These are phyloP conservation scores for Arabidopsis arenosa DNA, from an alignment of 345 rosid species.

Conservation along the genomic window DNA sequence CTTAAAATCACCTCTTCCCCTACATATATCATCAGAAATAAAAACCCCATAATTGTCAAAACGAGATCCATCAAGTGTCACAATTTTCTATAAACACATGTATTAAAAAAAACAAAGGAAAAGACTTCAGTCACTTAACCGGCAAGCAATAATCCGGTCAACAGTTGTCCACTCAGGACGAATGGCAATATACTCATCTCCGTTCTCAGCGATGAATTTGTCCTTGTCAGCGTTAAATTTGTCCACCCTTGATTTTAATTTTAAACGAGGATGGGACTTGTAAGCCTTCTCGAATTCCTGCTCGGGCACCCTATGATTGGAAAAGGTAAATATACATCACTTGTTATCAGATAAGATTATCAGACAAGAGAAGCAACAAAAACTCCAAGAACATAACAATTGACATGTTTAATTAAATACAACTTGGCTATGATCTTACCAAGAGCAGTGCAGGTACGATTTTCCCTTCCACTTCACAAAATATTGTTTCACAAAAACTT, in stretches of 20 bases:
- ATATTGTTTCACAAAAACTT: constrained; percentile 75
- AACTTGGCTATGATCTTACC: constrained; percentile 52
- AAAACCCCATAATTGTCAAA: neutral
- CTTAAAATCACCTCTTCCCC: constrained; percentile 52
- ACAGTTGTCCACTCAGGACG: constrained; percentile 88
- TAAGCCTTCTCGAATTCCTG: constrained; percentile 74
- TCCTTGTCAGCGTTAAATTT: constrained; percentile 61
- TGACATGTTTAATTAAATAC: constrained; percentile 27
- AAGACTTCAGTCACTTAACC: constrained; percentile 50
- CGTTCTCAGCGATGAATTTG: constrained; percentile 44
- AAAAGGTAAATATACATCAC: neutral
- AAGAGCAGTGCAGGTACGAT: constrained; percentile 93
- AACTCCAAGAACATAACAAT: constrained; percentile 19
- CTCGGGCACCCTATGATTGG: constrained; percentile 73
- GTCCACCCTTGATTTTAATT: constrained; percentile 68
- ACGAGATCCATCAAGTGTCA: neutral
- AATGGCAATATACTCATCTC: constrained; percentile 76
- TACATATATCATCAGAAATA: neutral
- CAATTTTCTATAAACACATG: neutral
- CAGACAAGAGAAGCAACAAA: neutral
- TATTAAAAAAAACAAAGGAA: constrained; percentile 2
- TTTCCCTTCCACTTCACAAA: constrained; percentile 93
- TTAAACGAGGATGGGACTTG: constrained; percentile 65
- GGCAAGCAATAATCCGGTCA: constrained; percentile 80
- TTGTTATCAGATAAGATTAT: neutral